Percentiles rank a stretch among this genome's conserved stretches.
phyloP scores from a whole-genome alignment of 345 rosid species.

The Populus davidiana region DNA sequence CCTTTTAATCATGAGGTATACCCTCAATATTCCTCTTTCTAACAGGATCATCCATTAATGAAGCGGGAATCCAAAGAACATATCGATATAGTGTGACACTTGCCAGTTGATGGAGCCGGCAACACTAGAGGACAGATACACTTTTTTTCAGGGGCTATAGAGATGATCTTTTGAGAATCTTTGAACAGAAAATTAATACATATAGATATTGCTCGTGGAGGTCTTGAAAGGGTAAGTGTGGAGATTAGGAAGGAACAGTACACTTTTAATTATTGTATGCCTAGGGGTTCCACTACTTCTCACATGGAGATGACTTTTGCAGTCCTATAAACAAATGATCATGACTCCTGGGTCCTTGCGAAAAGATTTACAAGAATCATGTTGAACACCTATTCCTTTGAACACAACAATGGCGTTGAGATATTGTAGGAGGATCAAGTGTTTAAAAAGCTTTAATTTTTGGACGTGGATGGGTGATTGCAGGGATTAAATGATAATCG shows the following conservation, averaged over 20 bases:
- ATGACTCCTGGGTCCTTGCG: not conserved
- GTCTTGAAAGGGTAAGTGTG: not conserved
- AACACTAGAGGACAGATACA: not conserved
- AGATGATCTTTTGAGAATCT: not conserved
- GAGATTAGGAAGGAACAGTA: not conserved
- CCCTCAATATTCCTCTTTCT: too few species aligned
- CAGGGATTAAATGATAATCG: too few species aligned
- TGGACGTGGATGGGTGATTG: not conserved
- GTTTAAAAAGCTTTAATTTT: too few species aligned
- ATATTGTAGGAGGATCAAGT: not conserved
- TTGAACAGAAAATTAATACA: not conserved
- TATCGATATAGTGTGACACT: not conserved
- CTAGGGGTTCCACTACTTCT: not conserved
- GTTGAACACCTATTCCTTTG: not conserved
- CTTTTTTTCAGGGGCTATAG: not conserved
- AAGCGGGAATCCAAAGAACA: not conserved
- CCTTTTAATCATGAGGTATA: too few species aligned
- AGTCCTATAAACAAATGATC: not conserved
- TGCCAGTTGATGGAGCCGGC: not conserved
- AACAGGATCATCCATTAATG: not conserved
- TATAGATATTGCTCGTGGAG: not conserved
- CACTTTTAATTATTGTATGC: not conserved
- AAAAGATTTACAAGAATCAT: not conserved
- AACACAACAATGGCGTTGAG: not conserved
- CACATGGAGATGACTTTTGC: not conserved